Base-by-base conservation (phyloP, 768 basidiomycete species). In the Russula vinacea region DNA sequence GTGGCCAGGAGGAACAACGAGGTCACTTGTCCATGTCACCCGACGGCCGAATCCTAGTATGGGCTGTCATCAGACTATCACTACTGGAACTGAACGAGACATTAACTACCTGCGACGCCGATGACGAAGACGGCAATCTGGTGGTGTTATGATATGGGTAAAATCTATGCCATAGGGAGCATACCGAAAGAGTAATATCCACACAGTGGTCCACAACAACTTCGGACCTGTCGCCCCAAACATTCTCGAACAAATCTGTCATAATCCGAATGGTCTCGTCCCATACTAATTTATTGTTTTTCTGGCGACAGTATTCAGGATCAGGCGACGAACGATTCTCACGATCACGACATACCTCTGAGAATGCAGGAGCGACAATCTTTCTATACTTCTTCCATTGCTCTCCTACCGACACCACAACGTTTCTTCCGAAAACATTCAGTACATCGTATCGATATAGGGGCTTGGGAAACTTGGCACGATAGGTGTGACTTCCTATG, bases 381-480 rank as follows among this genome's bases (percentile, higher is more conserved):
- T 83, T 85, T 49, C 86, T 74, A 65, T 85, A 85, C 39, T 80
- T 80, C 71, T 86, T 86, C 86, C 86, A 89, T 64, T 83, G 78
- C 4, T 83, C 81, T 29, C 82, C 83, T 68, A 88, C 87, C 0
- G 84, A 82, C 1, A 78, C 80, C 22, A 89, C 80, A 51, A 88
- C 83, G 66, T 88, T 90, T 10, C 70, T 69, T 6, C 87, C 87
- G 68, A 81, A 88, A 60, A 83, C 76, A 0, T 73, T 60, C n/a
- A 88, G 72, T n/a, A 76, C 64, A 1, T 53, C 64, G 65, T 88
- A 87, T 9, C 24, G 70, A 5, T 78, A 66, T 0, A 82, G 68
- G 11, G 83, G 81, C 67, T 88, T 88, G 0, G 84, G 82, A 67
- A 86, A 87, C 17, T 80, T 79, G 11, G 78, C 73, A 16, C 83